A percentile compares a stretch with the other conserved stretches of the same genome.
Evolutionary conservation across 805 yeast genomes (phyloP).

Genomic region (Saturnispora zaruensis): DNA sequence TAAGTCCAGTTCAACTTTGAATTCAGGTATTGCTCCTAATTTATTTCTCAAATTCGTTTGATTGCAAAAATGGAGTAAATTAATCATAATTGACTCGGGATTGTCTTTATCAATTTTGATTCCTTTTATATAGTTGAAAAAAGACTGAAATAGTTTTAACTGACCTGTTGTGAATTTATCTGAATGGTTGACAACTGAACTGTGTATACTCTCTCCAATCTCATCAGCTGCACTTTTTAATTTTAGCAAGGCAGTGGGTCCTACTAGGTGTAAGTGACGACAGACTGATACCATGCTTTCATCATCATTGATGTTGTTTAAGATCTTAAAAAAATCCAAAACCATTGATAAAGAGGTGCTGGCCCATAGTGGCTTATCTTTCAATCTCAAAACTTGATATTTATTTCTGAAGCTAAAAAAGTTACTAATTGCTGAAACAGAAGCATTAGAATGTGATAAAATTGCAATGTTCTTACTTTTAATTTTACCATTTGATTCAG

Average conservation of each 20-base stretch:
- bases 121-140: not conserved
- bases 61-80: constrained; percentile 27
- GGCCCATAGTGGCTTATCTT: constrained; percentile 45
- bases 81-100: constrained; percentile 31
- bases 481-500: constrained; percentile 34
- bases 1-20: constrained; percentile 27
- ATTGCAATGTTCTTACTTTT: constrained; percentile 44
- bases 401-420: constrained; percentile 25
- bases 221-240: constrained; percentile 15
- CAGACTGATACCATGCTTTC: constrained; percentile 23
- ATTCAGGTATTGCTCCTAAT: constrained; percentile 11
- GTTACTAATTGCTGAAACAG: constrained; percentile 33
- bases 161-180: not conserved
- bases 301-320: constrained; percentile 26
- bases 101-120: constrained; percentile 22
- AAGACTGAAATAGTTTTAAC: not conserved
- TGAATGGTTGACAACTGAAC: constrained; percentile 4
- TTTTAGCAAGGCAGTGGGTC: constrained; percentile 15
- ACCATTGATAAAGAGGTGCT: constrained; percentile 36
- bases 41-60: constrained; percentile 32
- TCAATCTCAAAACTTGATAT: constrained; percentile 33
- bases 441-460: constrained; percentile 44
- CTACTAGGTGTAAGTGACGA: constrained; percentile 19
- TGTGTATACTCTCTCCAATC: constrained; percentile 13
- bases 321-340: constrained; percentile 40